Evolutionary conservation across 139 green algal species (phyloP).

Genomic region (Chlorella sp.): DNA sequence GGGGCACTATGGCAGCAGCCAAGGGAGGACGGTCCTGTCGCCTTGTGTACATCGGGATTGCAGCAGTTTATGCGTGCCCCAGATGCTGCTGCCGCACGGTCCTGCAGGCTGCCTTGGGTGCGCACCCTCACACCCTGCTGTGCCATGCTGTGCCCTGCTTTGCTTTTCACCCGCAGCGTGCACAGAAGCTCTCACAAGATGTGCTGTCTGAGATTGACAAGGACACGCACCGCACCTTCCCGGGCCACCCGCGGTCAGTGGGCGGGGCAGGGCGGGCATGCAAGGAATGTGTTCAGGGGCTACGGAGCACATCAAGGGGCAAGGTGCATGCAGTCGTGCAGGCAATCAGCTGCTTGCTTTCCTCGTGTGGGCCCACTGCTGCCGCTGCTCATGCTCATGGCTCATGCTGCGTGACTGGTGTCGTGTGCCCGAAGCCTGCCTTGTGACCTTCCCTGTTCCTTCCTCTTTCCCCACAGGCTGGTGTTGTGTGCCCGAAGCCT

Average conservation of each 20-base stretch:
- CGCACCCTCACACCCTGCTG: background rate
- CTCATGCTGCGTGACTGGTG: too few relatives aligned
- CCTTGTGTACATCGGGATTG: background rate
- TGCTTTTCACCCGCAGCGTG: too few relatives aligned
- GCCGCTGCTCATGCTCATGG: background rate
- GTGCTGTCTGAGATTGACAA: constrained; percentile 81
- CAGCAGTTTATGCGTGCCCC: too few relatives aligned
- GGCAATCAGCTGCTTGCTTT: too few relatives aligned
- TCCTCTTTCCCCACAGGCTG: too few relatives aligned
- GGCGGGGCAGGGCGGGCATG: too few relatives aligned
- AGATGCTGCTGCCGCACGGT: background rate
- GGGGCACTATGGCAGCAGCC: background rate
- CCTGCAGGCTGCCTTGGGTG: background rate
- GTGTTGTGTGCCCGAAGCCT: background rate
- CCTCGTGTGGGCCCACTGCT: too few relatives aligned
- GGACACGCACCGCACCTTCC: constrained; percentile 81
- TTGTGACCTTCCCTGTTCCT: background rate
- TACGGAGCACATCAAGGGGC: too few relatives aligned
- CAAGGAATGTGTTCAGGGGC: too few relatives aligned
- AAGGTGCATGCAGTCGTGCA: too few relatives aligned
- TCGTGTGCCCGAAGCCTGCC: background rate
- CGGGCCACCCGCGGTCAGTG: constrained; percentile 45
- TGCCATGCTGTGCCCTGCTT: background rate
- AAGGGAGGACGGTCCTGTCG: background rate
- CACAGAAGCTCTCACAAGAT: constrained; percentile 35